These are phyloP conservation scores for Patellaria atrata DNA, from an alignment of 495 filamentous ascomycete genomes.

Conservation along the genomic window DNA sequence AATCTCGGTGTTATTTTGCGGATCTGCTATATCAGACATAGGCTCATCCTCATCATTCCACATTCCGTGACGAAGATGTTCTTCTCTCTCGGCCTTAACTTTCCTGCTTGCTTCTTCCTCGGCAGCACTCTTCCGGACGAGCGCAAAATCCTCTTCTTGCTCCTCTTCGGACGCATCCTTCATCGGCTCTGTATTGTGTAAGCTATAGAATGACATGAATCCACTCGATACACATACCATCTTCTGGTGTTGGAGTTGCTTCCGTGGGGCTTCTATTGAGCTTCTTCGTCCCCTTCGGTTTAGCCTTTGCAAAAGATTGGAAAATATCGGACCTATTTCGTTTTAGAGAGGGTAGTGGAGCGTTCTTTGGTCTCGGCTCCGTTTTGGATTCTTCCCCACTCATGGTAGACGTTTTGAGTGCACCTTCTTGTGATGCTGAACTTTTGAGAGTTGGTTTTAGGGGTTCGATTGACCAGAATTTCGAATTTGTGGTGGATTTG, in stretches of 20 bases:
- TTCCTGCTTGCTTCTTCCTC: slow-evolving; percentile 35
- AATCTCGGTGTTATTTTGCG: too few relatives aligned
- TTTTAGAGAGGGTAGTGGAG: slow-evolving; percentile 33
- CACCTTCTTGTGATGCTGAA: slow-evolving; percentile 3
- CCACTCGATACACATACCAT: slow-evolving; percentile 31
- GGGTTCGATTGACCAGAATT: too few relatives aligned
- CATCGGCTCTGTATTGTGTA: slow-evolving; percentile 28
- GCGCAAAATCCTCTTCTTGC: slow-evolving; percentile 49
- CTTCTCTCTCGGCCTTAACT: slow-evolving; percentile 55
- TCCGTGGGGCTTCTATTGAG: slow-evolving; percentile 11
- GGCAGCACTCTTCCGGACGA: slow-evolving; percentile 3
- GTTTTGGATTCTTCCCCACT: slow-evolving; percentile 8
- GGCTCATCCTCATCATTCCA: slow-evolving; percentile 65
- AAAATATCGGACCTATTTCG: slow-evolving; percentile 55
- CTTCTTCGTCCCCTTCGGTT: slow-evolving; percentile 28
- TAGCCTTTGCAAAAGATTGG: slow-evolving; percentile 72
- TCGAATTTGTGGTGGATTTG: neutral
- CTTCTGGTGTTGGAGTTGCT: too few relatives aligned
- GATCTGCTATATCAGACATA: too few relatives aligned
- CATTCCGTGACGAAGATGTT: slow-evolving; percentile 71
- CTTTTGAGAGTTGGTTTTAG: neutral
- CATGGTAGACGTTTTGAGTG: neutral
- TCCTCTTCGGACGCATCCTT: slow-evolving; percentile 62
- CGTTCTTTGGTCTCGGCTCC: slow-evolving; percentile 1
- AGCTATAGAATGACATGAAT: slow-evolving; percentile 12